Evolutionary conservation across 2,329 filamentous ascomycete species (phyloP), one percentile per base, ranked within the genome.

Genomic region (Cladosporium sp.): DNA sequence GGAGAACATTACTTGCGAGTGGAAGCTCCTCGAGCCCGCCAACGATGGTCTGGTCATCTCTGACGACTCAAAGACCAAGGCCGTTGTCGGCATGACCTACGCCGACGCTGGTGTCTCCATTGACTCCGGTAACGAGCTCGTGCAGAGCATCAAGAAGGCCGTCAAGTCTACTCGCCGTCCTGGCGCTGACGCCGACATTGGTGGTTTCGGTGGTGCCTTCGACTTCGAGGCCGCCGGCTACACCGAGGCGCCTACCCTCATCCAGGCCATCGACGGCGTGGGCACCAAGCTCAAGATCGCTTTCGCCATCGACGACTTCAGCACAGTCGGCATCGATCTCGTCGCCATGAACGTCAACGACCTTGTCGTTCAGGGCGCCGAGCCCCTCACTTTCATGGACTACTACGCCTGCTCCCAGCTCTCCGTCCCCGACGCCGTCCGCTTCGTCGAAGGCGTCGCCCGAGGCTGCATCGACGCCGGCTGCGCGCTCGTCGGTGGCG

Each of bases 341-440:
- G 95, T 99, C 4, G 95, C 95, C 70, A 98, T 98, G 94, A 98
- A 97, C 78, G 95, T 98, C 76, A 99, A 99, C 78, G 95, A 99
- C 75, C 85, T 99, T 0, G 89, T 99, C 60, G 95, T 98, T 10
- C 93, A 98, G 81, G 95, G 95, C 63, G 95, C 95, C 14, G 92
- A 95, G 71, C 93, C 95, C 2, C 85, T 98, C 69, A 95, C 95
- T 84, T 98, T 99, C 85, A 88, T 98, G 68, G 95, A 99, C 82
- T 98, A 96, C 85, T 97, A 96, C 80, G 94, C 93, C 67, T 97
- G 93, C 84, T 93, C 91, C 78, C 90, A 90, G 77, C 86, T 99
- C 25, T 88, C 96, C 70, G 86, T 94, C 10, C 83, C 88, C 43
- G 88, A 88, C 5, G 92, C 93, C 0, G 89, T 91, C 13, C 85